Conservation (phyloP, 148 eudicot genomes). For the Rhododendron vialii region DNA sequence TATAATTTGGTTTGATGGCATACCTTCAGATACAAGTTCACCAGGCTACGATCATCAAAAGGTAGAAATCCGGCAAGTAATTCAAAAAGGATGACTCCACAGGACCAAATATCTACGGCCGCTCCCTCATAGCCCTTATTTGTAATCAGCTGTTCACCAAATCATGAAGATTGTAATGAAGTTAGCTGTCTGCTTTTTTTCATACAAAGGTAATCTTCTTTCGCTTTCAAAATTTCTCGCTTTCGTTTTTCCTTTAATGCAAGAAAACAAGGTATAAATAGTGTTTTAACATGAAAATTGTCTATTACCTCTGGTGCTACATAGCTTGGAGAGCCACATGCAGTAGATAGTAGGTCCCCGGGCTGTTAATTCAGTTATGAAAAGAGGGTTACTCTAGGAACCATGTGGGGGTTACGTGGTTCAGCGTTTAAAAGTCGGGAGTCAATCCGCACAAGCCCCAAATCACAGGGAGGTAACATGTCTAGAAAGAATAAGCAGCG, state of each 20-base stretch:
- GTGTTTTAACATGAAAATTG: background rate
- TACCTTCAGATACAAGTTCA: constrained; percentile 49
- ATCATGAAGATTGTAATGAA: background rate
- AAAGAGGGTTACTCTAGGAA: background rate
- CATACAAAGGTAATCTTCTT: background rate
- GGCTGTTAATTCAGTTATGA: constrained; percentile 18
- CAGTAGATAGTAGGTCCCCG: constrained; percentile 31
- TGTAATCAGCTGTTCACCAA: constrained; percentile 35
- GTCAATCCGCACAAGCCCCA: background rate
- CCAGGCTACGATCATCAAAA: constrained; percentile 42
- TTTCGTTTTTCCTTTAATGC: background rate
- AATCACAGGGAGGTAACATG: background rate
- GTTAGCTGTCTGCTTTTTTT: constrained; percentile 1
- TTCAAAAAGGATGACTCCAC: constrained; percentile 61
- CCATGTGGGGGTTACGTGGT: background rate
- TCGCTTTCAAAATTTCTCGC: background rate
- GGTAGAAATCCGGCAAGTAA: constrained; percentile 54
- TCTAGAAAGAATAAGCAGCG: background rate
- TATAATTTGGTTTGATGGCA: background rate
- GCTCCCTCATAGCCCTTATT: constrained; percentile 56
- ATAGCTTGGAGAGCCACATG: constrained; percentile 28
- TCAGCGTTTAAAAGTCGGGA: background rate
- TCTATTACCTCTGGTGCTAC: constrained; percentile 24
- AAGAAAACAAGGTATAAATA: background rate
- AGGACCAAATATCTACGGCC: constrained; percentile 64